Conservation (phyloP, 1,139 yeast species). For the Taphrina pruni region DNA sequence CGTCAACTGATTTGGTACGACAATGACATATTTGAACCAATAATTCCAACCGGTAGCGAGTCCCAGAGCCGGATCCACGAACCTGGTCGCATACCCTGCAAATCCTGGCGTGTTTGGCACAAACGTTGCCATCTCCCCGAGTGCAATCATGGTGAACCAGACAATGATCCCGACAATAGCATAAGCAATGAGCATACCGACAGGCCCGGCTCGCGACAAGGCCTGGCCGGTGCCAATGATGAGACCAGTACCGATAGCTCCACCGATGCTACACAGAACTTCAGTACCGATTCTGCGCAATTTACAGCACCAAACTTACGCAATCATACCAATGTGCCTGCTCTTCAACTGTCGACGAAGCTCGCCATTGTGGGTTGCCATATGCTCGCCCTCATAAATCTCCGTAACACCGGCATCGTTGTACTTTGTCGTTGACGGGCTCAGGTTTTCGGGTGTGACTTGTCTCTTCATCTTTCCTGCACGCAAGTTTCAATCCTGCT, state of each 20-base stretch:
- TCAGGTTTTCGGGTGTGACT: constrained; percentile 3
- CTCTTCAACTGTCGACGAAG: constrained; percentile 61
- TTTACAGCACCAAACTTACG: constrained; percentile 48
- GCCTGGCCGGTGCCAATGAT: constrained; percentile 72
- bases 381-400: constrained; percentile 14
- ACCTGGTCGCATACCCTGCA: constrained; percentile 57
- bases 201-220: constrained; percentile 71
- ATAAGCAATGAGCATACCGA: constrained; percentile 66
- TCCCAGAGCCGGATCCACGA: constrained; percentile 85
- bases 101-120: constrained; percentile 54
- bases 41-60: constrained; percentile 80
- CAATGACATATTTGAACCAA: constrained; percentile 70
- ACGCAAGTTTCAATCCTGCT: not conserved
- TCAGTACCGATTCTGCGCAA: not conserved
- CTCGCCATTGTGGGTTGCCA: constrained; percentile 9
- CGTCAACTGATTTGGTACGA: constrained; percentile 53
- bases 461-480: not conserved
- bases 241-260: constrained; percentile 68
- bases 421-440: constrained; percentile 11
- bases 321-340: constrained; percentile 66
- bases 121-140: constrained; percentile 78
- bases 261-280: constrained; percentile 53
- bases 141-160: constrained; percentile 69
- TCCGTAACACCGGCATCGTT: not conserved
- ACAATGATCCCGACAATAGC: constrained; percentile 67